Percentiles rank a stretch among this genome's conserved stretches.
These are phyloP conservation scores for Colletotrichum musicola DNA, from an alignment of 2,329 filamentous ascomycete species.

Conservation along the genomic window DNA sequence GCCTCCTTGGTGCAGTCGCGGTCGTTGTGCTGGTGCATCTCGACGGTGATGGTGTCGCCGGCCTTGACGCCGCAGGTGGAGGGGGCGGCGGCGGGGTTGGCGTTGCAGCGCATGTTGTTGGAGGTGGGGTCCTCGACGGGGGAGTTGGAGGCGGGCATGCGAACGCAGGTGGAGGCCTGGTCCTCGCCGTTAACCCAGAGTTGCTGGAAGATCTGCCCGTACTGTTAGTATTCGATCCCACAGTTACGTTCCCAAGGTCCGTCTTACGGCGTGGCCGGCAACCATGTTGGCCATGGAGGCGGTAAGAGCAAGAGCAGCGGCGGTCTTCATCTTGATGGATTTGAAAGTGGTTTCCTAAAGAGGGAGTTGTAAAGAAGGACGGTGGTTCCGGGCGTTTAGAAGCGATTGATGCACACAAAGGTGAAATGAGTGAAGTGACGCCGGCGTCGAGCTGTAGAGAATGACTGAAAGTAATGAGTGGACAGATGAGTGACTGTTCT, in stretches of 20 bases:
- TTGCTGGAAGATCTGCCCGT: constrained; percentile 57
- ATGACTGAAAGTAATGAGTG: constrained; percentile 37
- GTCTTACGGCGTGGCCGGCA: constrained; percentile 54
- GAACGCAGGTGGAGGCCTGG: constrained; percentile 33
- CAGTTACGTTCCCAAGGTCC: background rate
- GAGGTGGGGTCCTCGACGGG: constrained; percentile 55
- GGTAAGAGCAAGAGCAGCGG: constrained; percentile 32
- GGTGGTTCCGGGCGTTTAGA: constrained; percentile 30
- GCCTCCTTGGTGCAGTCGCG: constrained; percentile 60
- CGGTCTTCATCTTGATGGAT: constrained; percentile 36
- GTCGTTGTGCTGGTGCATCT: constrained; percentile 60
- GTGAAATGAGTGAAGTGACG: constrained; percentile 37
- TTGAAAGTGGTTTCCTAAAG: background rate
- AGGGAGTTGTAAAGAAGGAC: constrained; percentile 18
- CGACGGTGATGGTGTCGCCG: constrained; percentile 56
- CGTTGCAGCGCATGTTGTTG: constrained; percentile 58
- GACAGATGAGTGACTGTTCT: constrained; percentile 37
- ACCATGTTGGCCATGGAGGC: constrained; percentile 40
- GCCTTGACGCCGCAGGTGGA: constrained; percentile 45
- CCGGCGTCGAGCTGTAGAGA: constrained; percentile 38
- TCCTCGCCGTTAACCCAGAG: constrained; percentile 57
- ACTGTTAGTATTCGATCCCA: background rate
- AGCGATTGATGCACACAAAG: constrained; percentile 32
- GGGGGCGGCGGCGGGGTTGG: constrained; percentile 49
- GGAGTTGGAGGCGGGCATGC: constrained; percentile 50